Evolutionary conservation across 2,329 filamentous ascomycete species (phyloP).

Genomic region (Fusarium virguliforme): DNA sequence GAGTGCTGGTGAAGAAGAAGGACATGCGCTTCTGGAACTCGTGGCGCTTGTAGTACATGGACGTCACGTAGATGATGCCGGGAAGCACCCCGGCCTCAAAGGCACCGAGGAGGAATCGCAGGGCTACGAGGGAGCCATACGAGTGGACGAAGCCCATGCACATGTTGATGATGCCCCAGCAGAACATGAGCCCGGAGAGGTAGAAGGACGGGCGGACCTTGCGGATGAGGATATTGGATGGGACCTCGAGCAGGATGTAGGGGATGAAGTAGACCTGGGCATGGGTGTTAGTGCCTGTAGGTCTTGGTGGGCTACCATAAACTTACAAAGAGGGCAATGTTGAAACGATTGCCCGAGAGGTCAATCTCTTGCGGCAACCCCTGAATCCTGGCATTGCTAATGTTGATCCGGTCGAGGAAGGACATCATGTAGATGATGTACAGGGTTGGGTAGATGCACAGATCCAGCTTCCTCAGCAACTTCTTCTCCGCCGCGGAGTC

Average conservation of each 20-base stretch:
- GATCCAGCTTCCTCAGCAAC: constrained; percentile 61
- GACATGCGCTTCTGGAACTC: constrained; percentile 65
- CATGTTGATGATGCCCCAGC: constrained; percentile 60
- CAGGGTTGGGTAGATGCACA: constrained; percentile 59
- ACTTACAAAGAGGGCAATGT: constrained; percentile 59
- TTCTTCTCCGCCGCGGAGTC: constrained; percentile 55
- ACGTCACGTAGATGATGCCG: constrained; percentile 62
- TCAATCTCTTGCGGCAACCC: constrained; percentile 61
- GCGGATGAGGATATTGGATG: constrained; percentile 64
- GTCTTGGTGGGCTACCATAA: not conserved
- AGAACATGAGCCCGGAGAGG: constrained; percentile 58
- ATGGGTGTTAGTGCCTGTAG: constrained; percentile 1
- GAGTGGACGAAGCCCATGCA: constrained; percentile 58
- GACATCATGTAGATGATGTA: constrained; percentile 62
- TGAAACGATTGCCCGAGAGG: constrained; percentile 61
- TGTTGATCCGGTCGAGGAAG: constrained; percentile 63
- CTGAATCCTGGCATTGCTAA: constrained; percentile 65
- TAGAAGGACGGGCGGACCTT: constrained; percentile 59
- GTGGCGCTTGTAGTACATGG: constrained; percentile 66
- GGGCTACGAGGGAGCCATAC: constrained; percentile 53
- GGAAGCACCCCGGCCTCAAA: constrained; percentile 59
- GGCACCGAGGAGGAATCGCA: constrained; percentile 59
- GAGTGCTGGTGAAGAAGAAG: constrained; percentile 61
- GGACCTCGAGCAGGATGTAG: constrained; percentile 63
- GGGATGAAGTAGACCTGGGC: constrained; percentile 57